Evolutionary conservation across 768 basidiomycete species (phyloP), one percentile per base, ranked within the genome.

Genomic region (Sarcodon sp.): DNA sequence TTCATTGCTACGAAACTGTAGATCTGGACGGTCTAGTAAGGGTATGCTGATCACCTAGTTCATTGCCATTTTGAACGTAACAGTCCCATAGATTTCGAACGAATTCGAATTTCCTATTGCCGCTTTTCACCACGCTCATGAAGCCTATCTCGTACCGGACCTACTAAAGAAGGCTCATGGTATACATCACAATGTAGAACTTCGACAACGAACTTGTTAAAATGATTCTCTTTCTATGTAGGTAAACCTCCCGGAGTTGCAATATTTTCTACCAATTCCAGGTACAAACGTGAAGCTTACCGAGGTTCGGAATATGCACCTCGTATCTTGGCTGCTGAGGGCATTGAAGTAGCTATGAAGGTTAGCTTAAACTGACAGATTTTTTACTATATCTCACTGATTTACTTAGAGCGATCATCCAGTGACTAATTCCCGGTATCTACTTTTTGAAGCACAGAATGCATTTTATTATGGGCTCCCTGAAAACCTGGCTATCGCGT

Each of bases 71-170:
- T 11, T 27, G 5, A 8, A 43, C 46, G 46, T 6, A 50, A 48
- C 43, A 18, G 47, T 7, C 43, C 50, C 21, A 7, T n/a, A 91
- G 78, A 71, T 96, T 45, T 80, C 87, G 34, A 87, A 94, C 59
- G 92, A 96, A 63, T 97, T 93, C 69, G 67, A 88, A 55, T 91
- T 90, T 58, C 73, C 79, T 1, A 70, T 92, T 31, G 77, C 84
- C 6, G 83, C 87, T 6, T 80, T 92, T 58, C 88, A 92, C 57
- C 84, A 88, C 58, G 92, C 90, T 7, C 81, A 88, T 47, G 90
- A 94, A 61, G 79, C 89, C 1, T 96, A 88, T 64, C 73, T 96
- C n/a, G 83, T 92, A 18, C 87, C 91, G 1, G 77, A 79, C 18
- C 65, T 84, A 4, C 65, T 97, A 51, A 93, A 90, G 63, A 68